phyloP scores from a whole-genome alignment of 108 stramenopile genomes.

The Licmophora abbreviata region DNA sequence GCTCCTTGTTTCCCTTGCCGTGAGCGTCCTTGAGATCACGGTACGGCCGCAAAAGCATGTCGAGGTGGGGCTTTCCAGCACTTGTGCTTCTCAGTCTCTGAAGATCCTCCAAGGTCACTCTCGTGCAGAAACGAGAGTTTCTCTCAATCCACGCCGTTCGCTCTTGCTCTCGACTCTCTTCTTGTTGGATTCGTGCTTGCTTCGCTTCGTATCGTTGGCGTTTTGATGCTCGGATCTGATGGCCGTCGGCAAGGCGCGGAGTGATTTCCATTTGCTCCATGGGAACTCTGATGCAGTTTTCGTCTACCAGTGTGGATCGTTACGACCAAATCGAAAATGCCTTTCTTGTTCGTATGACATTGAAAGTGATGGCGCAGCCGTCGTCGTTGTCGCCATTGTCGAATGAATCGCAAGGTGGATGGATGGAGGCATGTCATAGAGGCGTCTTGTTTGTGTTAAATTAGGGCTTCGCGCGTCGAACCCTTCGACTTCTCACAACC shows the following conservation, averaged over 20 bases:
- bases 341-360: no score
- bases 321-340: no score
- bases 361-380: no score
- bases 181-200: slow-evolving; percentile 10
- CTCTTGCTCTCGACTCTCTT: background rate
- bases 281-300: background rate
- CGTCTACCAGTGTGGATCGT: background rate
- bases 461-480: no score
- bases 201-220: slow-evolving; percentile 24
- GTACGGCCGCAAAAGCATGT: slow-evolving; percentile 14
- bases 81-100: background rate
- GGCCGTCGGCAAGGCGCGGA: slow-evolving; percentile 11
- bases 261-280: no score
- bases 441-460: no score
- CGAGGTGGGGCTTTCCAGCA: background rate
- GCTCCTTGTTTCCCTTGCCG: slow-evolving; percentile 2
- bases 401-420: no score
- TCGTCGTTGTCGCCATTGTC: no score
- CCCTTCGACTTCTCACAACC: no score
- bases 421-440: no score
- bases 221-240: slow-evolving; percentile 12
- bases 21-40: slow-evolving; percentile 18
- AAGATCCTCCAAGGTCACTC: slow-evolving; percentile 12
- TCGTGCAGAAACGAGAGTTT: slow-evolving; percentile 12
- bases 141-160: slow-evolving; percentile 15